phyloP scores from a whole-genome alignment of 2,329 filamentous ascomycete genomes.

The Pseudocercospora ulei region DNA sequence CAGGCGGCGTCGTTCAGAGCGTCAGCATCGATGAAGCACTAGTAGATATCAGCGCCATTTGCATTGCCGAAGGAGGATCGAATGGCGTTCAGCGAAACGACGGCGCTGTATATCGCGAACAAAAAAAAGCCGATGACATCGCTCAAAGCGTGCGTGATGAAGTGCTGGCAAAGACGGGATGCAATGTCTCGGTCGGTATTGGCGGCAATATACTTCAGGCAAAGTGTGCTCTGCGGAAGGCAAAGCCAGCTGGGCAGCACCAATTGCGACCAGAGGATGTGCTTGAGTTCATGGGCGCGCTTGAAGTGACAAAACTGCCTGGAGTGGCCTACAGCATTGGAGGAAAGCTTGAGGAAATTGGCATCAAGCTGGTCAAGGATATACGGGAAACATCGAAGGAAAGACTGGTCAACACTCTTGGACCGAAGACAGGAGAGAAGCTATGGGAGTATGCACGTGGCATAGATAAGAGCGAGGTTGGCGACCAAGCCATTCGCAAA shows the following conservation, averaged over 20 bases:
- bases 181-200: conserved; percentile 85
- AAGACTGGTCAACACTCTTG: conserved; percentile 60
- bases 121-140: conserved; percentile 65
- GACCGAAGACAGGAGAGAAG: conserved; percentile 86
- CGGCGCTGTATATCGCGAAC: conserved; percentile 63
- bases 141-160: conserved; percentile 56
- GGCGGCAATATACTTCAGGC: conserved; percentile 83
- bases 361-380: conserved; percentile 72
- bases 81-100: conserved; percentile 57
- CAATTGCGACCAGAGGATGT: conserved; percentile 76
- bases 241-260: conserved; percentile 88
- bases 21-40: conserved; percentile 95
- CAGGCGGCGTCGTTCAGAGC: conserved; percentile 80
- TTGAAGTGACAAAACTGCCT: conserved; percentile 72
- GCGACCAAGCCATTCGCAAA: conserved; percentile 74
- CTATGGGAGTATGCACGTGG: conserved; percentile 84
- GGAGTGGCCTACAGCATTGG: conserved; percentile 88
- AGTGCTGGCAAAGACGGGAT: conserved; percentile 66
- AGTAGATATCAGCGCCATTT: conserved; percentile 66
- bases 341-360: conserved; percentile 77
- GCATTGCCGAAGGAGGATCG: conserved; percentile 56
- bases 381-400: conserved; percentile 69
- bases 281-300: conserved; percentile 62
- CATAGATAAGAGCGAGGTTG: conserved; percentile 76
- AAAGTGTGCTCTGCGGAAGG: conserved; percentile 79